A percentile compares a stretch with the other conserved stretches of the same genome.
Conservation (phyloP, 768 basidiomycete species). For the Clavaria fumosa region DNA sequence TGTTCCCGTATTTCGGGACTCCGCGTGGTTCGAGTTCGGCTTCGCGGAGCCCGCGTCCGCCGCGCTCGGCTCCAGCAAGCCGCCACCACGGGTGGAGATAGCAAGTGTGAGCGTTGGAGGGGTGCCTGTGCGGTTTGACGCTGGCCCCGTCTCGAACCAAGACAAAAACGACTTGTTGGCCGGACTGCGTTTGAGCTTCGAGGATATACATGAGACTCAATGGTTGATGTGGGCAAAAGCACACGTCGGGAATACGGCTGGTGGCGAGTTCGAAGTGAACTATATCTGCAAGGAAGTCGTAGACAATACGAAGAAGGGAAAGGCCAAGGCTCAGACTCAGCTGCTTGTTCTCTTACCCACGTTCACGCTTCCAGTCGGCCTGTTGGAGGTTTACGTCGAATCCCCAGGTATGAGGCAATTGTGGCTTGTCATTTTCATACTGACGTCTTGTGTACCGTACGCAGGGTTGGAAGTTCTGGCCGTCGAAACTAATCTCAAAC, state of each 20-base stretch:
- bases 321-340: constrained; percentile 18
- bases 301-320: constrained; percentile 13
- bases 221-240: constrained; percentile 57
- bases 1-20: constrained; percentile 39
- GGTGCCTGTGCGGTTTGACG: constrained; percentile 46
- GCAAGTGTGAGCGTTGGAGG: constrained; percentile 49
- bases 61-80: not conserved
- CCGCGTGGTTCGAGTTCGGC: constrained; percentile 69
- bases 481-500: constrained; percentile 39
- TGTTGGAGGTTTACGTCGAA: constrained; percentile 47
- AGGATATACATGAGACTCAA: constrained; percentile 36
- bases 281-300: constrained; percentile 38
- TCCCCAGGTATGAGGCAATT: constrained; percentile 30
- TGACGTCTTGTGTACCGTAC: constrained; percentile 8
- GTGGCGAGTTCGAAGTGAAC: constrained; percentile 41
- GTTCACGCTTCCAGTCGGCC: constrained; percentile 56
- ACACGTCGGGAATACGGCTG: constrained; percentile 34
- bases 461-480: constrained; percentile 30
- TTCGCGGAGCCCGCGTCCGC: constrained; percentile 30
- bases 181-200: constrained; percentile 28
- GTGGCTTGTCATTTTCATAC: constrained; percentile 5
- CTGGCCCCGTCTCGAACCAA: constrained; percentile 25
- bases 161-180: constrained; percentile 20
- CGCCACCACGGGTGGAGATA: constrained; percentile 34
- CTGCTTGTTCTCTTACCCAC: constrained; percentile 47